Evolutionary conservation across 345 rosid genomes (phyloP).

Genomic region (Linum tenue): DNA sequence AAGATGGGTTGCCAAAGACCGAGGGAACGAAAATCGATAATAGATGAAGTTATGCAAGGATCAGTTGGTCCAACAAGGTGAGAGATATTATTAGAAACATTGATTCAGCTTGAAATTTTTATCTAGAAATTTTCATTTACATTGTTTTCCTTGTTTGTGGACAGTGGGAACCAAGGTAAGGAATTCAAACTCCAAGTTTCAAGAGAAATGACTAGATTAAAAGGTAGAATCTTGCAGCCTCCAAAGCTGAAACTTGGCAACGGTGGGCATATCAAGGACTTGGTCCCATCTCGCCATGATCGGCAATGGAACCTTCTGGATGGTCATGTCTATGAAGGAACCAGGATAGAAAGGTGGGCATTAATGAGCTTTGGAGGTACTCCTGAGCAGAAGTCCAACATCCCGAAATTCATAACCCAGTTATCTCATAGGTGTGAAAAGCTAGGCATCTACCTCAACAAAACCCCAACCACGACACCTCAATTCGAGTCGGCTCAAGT

Average conservation of each 20-base stretch:
- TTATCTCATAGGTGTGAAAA: constrained; percentile 83
- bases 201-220: constrained; percentile 71
- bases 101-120: background rate
- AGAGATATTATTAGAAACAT: background rate
- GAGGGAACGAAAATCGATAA: constrained; percentile 66
- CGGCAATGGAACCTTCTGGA: constrained; percentile 74
- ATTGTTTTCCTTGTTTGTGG: constrained; percentile 15
- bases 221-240: constrained; percentile 81
- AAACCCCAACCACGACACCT: constrained; percentile 43
- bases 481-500: constrained; percentile 62
- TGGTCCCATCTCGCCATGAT: constrained; percentile 57
- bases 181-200: constrained; percentile 75
- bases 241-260: constrained; percentile 89
- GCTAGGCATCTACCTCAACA: constrained; percentile 71
- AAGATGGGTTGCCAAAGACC: constrained; percentile 93
- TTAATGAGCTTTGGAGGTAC: constrained; percentile 85
- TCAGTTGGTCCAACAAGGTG: constrained; percentile 90
- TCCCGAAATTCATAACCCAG: constrained; percentile 72
- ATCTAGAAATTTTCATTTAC: background rate
- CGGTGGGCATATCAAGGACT: constrained; percentile 47
- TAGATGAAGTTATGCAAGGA: constrained; percentile 71
- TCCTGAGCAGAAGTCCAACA: constrained; percentile 56
- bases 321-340: constrained; percentile 66
- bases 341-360: constrained; percentile 69
- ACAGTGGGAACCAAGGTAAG: constrained; percentile 58